Percentiles rank a stretch among this genome's conserved stretches.
These are phyloP conservation scores for Leucoagaricus sp. DNA, from an alignment of 1,284 basidiomycete genomes.

Conservation along the genomic window DNA sequence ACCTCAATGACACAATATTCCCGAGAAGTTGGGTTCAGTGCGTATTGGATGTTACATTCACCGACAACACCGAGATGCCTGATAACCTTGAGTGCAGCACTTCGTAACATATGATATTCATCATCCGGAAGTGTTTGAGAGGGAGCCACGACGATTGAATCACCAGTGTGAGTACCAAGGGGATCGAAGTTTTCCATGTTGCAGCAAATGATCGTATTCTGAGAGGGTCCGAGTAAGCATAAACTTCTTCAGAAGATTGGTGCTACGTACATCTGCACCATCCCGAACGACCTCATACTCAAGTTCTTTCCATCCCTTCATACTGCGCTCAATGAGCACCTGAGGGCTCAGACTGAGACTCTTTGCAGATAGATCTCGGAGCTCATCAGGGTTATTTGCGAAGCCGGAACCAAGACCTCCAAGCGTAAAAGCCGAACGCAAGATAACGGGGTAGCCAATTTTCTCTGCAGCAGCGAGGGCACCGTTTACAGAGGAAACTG, in stretches of 20 bases:
- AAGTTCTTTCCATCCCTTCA: constrained; percentile 99
- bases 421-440: constrained; percentile 97
- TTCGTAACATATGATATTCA: constrained; percentile 99
- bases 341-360: constrained; percentile 92
- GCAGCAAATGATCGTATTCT: constrained; percentile 95
- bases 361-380: constrained; percentile 93
- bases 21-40: constrained; percentile 88
- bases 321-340: constrained; percentile 95
- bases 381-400: constrained; percentile 92
- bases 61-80: constrained; percentile 98
- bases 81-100: constrained; percentile 96
- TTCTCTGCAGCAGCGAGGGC: constrained; percentile 89
- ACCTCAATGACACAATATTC: constrained; percentile 99
- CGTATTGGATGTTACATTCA: constrained; percentile 99
- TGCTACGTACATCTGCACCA: constrained; percentile 78
- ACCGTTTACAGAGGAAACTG: constrained; percentile 93
- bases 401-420: constrained; percentile 99
- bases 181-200: constrained; percentile 99
- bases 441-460: constrained; percentile 98
- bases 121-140: constrained; percentile 97
- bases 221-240: constrained; percentile 13
- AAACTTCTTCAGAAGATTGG: constrained; percentile 2
- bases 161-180: constrained; percentile 98
- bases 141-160: constrained; percentile 99
- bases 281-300: constrained; percentile 99